Evolutionary conservation across 345 rosid genomes (phyloP), one percentile per base, ranked within the genome.

Genomic region (Populus euphratica): DNA sequence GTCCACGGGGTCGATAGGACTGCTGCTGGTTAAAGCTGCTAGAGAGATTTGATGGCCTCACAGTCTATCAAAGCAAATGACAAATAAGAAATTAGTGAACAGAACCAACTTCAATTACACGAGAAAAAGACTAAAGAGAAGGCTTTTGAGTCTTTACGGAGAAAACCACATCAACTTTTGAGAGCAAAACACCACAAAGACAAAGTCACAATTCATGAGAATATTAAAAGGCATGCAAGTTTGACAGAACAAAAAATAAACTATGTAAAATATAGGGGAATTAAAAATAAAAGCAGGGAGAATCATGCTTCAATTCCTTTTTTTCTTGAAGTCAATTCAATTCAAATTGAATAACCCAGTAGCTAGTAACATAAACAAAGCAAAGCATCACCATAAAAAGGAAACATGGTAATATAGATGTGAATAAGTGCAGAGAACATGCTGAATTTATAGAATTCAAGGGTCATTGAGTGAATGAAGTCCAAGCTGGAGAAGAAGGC

Each of bases 11-110:
- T 73, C 88, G 90, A 82, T 89, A 90, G 17, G 82, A 41, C 56
- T 87, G 95, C 70, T 82, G 85, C 86, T 89, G 97, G 79, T 77
- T 84, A 81, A 49, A 87, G 78, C 93, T 86, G 49, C 97, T 88
- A 73, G 96, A 81, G 76, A 74, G 81, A 44, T 85, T 77, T 39
- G 93, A 88, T 61, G 89, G 86, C 86, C 91, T 89, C 81, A 85
- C 86, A 73, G 81, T 86, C 98, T 91, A 83, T 79, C 83, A 86
- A 79, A 52, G 36, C 39, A 81, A 70, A 81, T 73, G 18, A 29
- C 21, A 62, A 63, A 7, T 71, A 35, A 64, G n/a, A 49, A 78
- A 72, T 74, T 35, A 79, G 75, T 20, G 59, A 44, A n/a, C 10
- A 56, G 70, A 73, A 81, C 77, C 27, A 73, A 52, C 70, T 39